These are phyloP conservation scores for Lasiosphaeria ovina DNA, from an alignment of 495 filamentous ascomycete species.

Conservation along the genomic window DNA sequence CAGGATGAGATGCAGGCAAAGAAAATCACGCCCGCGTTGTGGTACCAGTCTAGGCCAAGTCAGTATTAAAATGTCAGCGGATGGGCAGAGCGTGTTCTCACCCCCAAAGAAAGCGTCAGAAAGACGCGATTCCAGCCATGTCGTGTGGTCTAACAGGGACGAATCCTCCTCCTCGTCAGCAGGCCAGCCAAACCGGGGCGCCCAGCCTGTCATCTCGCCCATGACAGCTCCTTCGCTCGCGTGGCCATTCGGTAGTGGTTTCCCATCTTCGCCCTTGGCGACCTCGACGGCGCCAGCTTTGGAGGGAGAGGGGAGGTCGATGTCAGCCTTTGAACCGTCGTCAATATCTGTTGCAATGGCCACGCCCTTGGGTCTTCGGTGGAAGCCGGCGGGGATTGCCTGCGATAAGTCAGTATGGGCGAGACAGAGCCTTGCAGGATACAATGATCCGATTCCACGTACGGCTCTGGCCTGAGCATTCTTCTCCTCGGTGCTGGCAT, in stretches of 20 bases:
- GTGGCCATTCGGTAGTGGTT: constrained; percentile 43
- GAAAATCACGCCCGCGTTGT: constrained; percentile 87
- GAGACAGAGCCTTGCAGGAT: neutral
- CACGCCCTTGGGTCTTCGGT: constrained; percentile 63
- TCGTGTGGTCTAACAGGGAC: constrained; percentile 81
- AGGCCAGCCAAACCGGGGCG: constrained; percentile 72
- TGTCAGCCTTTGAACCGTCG: constrained; percentile 63
- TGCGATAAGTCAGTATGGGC: constrained; percentile 21
- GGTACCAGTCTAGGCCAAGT: constrained; percentile 80
- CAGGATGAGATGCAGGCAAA: constrained; percentile 92
- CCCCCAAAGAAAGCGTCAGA: constrained; percentile 91
- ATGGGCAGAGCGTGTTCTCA: constrained; percentile 35
- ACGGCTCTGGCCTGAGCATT: constrained; percentile 74
- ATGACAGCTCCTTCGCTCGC: constrained; percentile 57
- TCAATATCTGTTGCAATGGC: constrained; percentile 74
- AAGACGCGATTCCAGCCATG: constrained; percentile 77
- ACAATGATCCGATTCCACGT: constrained; percentile 34
- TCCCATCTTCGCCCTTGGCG: constrained; percentile 43
- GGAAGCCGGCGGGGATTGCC: constrained; percentile 57
- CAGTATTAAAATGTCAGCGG: constrained; percentile 7
- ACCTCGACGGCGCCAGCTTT: constrained; percentile 60
- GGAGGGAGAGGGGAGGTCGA: constrained; percentile 74
- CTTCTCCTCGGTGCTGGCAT: constrained; percentile 83
- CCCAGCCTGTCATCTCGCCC: constrained; percentile 79
- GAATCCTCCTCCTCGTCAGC: constrained; percentile 53